A percentile compares a stretch with the other conserved stretches of the same genome.
Conservation (phyloP, 768 basidiomycete genomes). For the Termitomyces sp. region DNA sequence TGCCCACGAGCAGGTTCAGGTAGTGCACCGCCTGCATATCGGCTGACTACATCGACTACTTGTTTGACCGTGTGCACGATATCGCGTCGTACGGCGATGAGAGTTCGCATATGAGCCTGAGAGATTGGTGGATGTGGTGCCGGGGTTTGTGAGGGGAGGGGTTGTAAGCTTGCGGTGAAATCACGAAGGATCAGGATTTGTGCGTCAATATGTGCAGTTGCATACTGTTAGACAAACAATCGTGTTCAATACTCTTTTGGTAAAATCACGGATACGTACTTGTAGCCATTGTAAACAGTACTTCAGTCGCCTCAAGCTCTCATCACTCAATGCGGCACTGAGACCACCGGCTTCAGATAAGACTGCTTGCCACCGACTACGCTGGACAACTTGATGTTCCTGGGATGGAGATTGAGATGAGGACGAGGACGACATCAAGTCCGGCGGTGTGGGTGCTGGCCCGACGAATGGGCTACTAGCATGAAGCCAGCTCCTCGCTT, state of each 20-base stretch:
- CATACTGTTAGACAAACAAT: slow-evolving; percentile 51
- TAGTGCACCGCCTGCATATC: slow-evolving; percentile 81
- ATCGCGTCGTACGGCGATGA: slow-evolving; percentile 72
- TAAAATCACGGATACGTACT: slow-evolving; percentile 37
- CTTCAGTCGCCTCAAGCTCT: slow-evolving; percentile 81
- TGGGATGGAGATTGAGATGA: slow-evolving; percentile 18
- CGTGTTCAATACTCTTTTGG: not conserved
- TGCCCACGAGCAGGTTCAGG: slow-evolving; percentile 75
- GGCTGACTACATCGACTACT: slow-evolving; percentile 83
- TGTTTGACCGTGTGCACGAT: slow-evolving; percentile 88
- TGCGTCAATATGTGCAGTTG: slow-evolving; percentile 81
- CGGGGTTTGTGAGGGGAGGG: slow-evolving; percentile 30
- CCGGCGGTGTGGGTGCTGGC: slow-evolving; percentile 27
- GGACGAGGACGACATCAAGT: slow-evolving; percentile 24
- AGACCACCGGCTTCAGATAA: slow-evolving; percentile 85
- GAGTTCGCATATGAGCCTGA: slow-evolving; percentile 56
- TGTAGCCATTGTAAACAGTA: slow-evolving; percentile 89
- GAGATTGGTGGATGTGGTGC: slow-evolving; percentile 30
- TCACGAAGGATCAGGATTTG: slow-evolving; percentile 83
- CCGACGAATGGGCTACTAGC: slow-evolving; percentile 34
- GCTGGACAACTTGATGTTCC: slow-evolving; percentile 56
- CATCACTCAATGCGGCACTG: slow-evolving; percentile 85
- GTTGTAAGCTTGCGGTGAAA: slow-evolving; percentile 73
- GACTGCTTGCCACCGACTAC: slow-evolving; percentile 85
- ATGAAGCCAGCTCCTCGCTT: slow-evolving; percentile 34